phyloP scores from a whole-genome alignment of 768 basidiomycete genomes.

The Hirschioporus abietinus region DNA sequence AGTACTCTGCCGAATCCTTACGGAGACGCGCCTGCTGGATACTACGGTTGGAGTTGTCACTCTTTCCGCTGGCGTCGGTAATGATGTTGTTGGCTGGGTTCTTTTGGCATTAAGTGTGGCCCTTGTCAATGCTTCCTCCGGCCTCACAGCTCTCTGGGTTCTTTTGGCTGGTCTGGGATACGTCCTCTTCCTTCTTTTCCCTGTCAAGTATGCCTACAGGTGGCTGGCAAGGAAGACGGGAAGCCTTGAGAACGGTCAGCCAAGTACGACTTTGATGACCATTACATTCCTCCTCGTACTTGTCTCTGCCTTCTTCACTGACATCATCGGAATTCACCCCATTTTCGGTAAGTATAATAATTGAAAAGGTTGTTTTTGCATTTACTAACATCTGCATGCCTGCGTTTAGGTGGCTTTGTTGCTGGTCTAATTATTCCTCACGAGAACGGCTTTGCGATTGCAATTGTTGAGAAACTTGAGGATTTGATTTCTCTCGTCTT shows the following conservation, averaged over 20 bases:
- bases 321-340: conserved; percentile 74
- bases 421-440: conserved; percentile 83
- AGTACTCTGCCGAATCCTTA: conserved; percentile 79
- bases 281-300: conserved; percentile 71
- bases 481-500: conserved; percentile 77
- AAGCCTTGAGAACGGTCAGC: conserved; percentile 65
- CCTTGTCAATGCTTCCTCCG: conserved; percentile 70
- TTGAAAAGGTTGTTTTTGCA: no score
- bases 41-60: conserved; percentile 81
- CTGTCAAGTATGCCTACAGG: conserved; percentile 55
- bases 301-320: conserved; percentile 75
- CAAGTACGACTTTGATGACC: conserved; percentile 74
- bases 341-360: conserved; percentile 47
- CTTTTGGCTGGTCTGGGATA: conserved; percentile 65
- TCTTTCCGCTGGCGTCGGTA: conserved; percentile 78
- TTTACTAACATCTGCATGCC: no score
- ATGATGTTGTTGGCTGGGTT: conserved; percentile 76
- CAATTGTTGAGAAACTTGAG: conserved; percentile 80
- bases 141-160: conserved; percentile 75
- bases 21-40: conserved; percentile 74
- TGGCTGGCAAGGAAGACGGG: conserved; percentile 68
- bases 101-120: conserved; percentile 81
- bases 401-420: conserved; percentile 61
- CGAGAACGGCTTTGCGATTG: conserved; percentile 75
- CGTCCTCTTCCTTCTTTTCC: conserved; percentile 59